Base-by-base conservation (phyloP, 2,329 filamentous ascomycete genomes). In the Scleromitrula shiraiana region DNA sequence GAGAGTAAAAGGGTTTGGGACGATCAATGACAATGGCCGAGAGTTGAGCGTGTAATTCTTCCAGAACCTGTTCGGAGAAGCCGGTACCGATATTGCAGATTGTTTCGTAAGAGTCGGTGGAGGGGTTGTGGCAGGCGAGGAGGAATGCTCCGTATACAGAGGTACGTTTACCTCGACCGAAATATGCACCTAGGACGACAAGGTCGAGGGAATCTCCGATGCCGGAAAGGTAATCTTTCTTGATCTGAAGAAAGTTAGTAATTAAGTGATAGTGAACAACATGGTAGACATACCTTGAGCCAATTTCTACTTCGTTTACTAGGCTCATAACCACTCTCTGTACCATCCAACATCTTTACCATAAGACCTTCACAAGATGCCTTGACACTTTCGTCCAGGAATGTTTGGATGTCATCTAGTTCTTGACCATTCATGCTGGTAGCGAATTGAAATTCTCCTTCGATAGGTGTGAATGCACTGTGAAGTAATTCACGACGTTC, bases 81-180 rank as follows among this genome's bases (percentile, higher is more conserved):
- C 93, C 93, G 0, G 93, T 98, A 56, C 93, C 93, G 59, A 98
- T 97, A 67, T 98, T 98, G 78, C 93, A 98, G 2, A 98, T 83
- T 0, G 89, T 94, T 68, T 98, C 93, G 70, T 95, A 98, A 1
- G 74, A 82, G 53, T 98, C 88, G 1, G 76, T 80, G 42, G 68
- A 73, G 0, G 84, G 71, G 66, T 96, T 97, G 72, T 94, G 95
- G 67, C 91, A 96, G 5, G 91, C 93, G 4, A 98, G 78, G 14
- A 97, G 75, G 74, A 98, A 98, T 6, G 93, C 90, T 50, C 93
- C 93, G 64, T 96, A 98, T 50, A 94, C 88, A 0, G 85, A 91
- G 0, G 93, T 96, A 51, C 93, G 88, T 71, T 97, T 98, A 58
- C 93, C 93, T 64, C 85, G 90, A 61, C 93, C 93, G 66, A 86